phyloP scores from a whole-genome alignment of 306 rosid genomes.

The Phaseolus lunatus region DNA sequence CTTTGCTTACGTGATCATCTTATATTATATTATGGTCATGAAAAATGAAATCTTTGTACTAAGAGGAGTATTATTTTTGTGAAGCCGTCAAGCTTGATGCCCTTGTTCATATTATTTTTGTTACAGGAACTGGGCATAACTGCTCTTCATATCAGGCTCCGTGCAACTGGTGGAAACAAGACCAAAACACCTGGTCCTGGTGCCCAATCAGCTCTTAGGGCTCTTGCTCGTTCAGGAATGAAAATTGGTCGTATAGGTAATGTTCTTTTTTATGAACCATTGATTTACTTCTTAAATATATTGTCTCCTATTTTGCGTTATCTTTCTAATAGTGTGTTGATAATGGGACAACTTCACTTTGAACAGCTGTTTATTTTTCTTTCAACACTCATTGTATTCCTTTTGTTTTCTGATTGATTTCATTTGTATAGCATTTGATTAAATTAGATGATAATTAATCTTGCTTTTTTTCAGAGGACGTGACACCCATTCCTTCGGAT shows the following conservation, averaged over 20 bases:
- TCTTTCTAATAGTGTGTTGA: too few relatives aligned
- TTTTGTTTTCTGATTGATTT: not conserved
- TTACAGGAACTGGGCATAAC: conserved; percentile 82
- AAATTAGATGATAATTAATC: not conserved
- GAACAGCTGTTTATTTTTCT: not conserved
- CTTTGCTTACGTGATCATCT: not conserved
- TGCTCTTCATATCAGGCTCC: conserved; percentile 82
- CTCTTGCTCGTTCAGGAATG: conserved; percentile 97
- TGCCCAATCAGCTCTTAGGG: conserved; percentile 92
- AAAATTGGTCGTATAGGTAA: conserved; percentile 89
- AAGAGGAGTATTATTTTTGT: not conserved
- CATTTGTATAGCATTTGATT: not conserved
- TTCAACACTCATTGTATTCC: not conserved
- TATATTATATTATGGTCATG: not conserved
- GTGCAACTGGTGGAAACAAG: conserved; percentile 91
- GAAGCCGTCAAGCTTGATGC: not conserved
- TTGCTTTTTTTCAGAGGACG: conserved; percentile 76
- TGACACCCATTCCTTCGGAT: conserved; percentile 88
- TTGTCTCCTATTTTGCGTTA: not conserved
- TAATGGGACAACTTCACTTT: not conserved
- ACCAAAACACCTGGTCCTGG: conserved; percentile 93
- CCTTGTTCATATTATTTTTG: not conserved
- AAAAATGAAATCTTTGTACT: not conserved
- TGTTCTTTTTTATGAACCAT: not conserved
- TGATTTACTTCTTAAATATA: not conserved